Evolutionary conservation across 2,329 filamentous ascomycete genomes (phyloP), one percentile per base, ranked within the genome.

Genomic region (Exophiala sp.): DNA sequence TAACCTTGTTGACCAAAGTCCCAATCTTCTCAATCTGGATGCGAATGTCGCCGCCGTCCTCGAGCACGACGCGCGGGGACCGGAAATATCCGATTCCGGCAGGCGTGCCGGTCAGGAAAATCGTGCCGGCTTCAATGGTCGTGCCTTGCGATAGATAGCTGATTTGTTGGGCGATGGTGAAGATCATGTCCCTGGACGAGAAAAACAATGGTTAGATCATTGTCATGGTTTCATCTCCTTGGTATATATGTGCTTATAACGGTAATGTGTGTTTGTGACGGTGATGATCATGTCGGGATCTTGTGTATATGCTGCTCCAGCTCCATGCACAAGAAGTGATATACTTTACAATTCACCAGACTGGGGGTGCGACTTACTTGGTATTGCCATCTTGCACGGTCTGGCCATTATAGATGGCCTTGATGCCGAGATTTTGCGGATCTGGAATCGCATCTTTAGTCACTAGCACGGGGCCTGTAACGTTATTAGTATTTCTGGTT

Each of bases 21-120:
- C 73, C 74, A 40, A 76, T 69, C 60, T 73, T 63, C 19, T 73
- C 73, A 38, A 72, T 60, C 52, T 75, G 71, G 8, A 77, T 70
- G 0, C 68, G 63, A 56, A 77, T 74, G 50, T 68, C 65, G 51
- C 70, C 69, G 2, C 64, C 65, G 48, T 69, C 53, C 8, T 63
- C 62, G 21, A 73, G 53, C 5, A 64, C 63, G 11, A 70, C 60
- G 32, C 69, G 69, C 0, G 69, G 69, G 22, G 65, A 63, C 16
- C 67, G 63, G 60, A 70, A 68, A 2, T 63, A 66, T 3, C 72
- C 72, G 29, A 74, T 70, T 23, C 72, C 71, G 0, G 68, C 64
- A 0, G 65, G 66, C 1, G 72, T 73, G n/a, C 70, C 69, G 1
- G 68, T 70, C 62, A 70, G 64, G 47, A 71, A 66, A 7, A 69